Evolutionary conservation across 352 stramenopile genomes (phyloP).

Genomic region (Pelagophyceae sp.): DNA sequence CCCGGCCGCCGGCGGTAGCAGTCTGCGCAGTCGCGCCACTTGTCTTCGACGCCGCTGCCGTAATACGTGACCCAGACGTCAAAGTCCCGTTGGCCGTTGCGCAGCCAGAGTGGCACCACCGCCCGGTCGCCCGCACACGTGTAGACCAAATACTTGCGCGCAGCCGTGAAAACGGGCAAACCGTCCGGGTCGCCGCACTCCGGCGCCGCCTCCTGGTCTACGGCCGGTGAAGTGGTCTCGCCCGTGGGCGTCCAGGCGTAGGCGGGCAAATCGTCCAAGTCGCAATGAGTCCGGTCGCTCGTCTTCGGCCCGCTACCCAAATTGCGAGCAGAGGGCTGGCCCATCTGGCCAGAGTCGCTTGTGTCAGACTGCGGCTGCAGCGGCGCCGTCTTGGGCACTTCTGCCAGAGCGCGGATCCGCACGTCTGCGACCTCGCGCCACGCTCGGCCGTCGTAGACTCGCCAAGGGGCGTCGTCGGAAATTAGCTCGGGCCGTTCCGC

Average conservation of each 20-base stretch:
- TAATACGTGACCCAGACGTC: slow-evolving; percentile 14
- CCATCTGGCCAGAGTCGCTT: background rate
- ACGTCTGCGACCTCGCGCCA: slow-evolving; percentile 7
- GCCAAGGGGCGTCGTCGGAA: background rate
- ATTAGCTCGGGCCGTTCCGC: slow-evolving; percentile 6
- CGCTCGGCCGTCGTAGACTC: slow-evolving; percentile 13
- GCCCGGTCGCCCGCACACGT: background rate
- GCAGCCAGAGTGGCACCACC: background rate
- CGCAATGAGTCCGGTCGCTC: background rate
- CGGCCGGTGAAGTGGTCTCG: background rate
- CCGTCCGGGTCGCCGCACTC: background rate
- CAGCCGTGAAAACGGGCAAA: background rate
- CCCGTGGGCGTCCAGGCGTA: slow-evolving; percentile 10
- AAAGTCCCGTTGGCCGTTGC: background rate
- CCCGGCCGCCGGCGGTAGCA: background rate
- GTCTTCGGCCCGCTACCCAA: background rate
- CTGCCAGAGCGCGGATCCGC: slow-evolving; percentile 1
- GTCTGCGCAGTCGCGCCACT: background rate
- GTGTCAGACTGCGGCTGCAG: background rate
- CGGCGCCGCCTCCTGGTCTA: background rate
- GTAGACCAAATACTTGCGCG: background rate
- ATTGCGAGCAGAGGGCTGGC: background rate
- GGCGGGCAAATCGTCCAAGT: background rate
- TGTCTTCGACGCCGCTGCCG: background rate
- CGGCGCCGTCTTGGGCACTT: background rate